Conservation (phyloP, 2,329 filamentous ascomycete species). For the Teratosphaeriaceae sp. region DNA sequence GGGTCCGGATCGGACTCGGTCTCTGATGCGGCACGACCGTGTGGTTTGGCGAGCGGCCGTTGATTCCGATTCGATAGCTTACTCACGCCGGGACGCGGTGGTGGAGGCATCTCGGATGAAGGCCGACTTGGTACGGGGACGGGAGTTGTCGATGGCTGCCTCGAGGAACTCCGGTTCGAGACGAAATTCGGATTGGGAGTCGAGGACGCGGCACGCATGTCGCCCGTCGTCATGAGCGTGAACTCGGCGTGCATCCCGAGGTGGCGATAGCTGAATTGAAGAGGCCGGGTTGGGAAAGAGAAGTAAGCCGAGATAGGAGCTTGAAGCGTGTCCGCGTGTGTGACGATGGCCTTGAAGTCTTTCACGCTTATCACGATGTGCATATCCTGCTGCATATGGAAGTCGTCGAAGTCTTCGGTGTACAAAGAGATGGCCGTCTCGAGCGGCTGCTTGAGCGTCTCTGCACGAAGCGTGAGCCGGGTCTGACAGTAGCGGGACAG, state of each 20-base stretch:
- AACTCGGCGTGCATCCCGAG: constrained; percentile 68
- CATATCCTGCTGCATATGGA: constrained; percentile 65
- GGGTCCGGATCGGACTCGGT: constrained; percentile 54
- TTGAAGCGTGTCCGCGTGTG: constrained; percentile 64
- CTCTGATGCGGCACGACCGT: constrained; percentile 30
- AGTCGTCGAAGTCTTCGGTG: constrained; percentile 68
- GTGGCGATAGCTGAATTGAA: constrained; percentile 64
- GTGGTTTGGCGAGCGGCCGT: constrained; percentile 17
- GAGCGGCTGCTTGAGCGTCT: constrained; percentile 71
- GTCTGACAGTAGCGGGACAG: neutral
- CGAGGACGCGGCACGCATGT: constrained; percentile 40
- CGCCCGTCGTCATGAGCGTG: constrained; percentile 75
- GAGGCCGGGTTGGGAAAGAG: constrained; percentile 62
- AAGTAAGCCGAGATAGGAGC: constrained; percentile 63
- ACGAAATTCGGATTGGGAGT: constrained; percentile 32
- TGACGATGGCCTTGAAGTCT: constrained; percentile 72
- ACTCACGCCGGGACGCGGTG: constrained; percentile 28
- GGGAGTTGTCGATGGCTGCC: constrained; percentile 19
- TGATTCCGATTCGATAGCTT: constrained; percentile 24
- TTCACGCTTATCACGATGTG: constrained; percentile 78
- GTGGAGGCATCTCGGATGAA: constrained; percentile 36
- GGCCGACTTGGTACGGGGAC: constrained; percentile 8
- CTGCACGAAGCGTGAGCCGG: constrained; percentile 34
- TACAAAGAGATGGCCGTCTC: constrained; percentile 74
- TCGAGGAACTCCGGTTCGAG: constrained; percentile 26